Evolutionary conservation across 2,329 filamentous ascomycete genomes (phyloP).

Genomic region (Apiospora malaysiana): DNA sequence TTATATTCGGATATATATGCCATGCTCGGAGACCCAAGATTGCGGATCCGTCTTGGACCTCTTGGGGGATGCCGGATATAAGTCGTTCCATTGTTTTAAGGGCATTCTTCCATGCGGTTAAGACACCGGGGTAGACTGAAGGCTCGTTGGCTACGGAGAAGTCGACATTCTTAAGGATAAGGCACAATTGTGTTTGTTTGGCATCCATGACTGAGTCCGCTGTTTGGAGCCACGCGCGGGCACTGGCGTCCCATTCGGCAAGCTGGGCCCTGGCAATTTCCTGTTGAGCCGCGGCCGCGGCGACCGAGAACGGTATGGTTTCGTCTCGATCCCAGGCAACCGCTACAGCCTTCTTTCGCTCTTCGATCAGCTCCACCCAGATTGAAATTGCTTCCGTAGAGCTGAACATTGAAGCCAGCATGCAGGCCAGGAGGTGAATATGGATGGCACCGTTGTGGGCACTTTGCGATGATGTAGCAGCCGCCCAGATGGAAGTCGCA

Average conservation of each 20-base stretch:
- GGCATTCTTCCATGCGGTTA: constrained; percentile 23
- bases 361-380: constrained; percentile 41
- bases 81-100: constrained; percentile 24
- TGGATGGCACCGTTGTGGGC: constrained; percentile 28
- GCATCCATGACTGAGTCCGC: constrained; percentile 34
- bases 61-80: constrained; percentile 23
- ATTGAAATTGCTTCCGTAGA: constrained; percentile 38
- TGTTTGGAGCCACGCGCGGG: constrained; percentile 39
- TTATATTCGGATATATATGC: constrained; percentile 26
- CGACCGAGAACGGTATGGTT: neutral
- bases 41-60: constrained; percentile 22
- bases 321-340: constrained; percentile 16
- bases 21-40: constrained; percentile 26
- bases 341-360: constrained; percentile 25
- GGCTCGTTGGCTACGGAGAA: constrained; percentile 16
- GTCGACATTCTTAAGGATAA: constrained; percentile 26
- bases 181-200: constrained; percentile 23
- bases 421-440: constrained; percentile 41
- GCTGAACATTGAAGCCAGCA: constrained; percentile 42
- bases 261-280: constrained; percentile 33
- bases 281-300: constrained; percentile 22
- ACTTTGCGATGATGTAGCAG: constrained; percentile 36
- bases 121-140: constrained; percentile 21
- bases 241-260: constrained; percentile 40
- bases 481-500: constrained; percentile 39